phyloP scores from a whole-genome alignment of 1,284 basidiomycete species.

The Thecaphora thlaspeos region DNA sequence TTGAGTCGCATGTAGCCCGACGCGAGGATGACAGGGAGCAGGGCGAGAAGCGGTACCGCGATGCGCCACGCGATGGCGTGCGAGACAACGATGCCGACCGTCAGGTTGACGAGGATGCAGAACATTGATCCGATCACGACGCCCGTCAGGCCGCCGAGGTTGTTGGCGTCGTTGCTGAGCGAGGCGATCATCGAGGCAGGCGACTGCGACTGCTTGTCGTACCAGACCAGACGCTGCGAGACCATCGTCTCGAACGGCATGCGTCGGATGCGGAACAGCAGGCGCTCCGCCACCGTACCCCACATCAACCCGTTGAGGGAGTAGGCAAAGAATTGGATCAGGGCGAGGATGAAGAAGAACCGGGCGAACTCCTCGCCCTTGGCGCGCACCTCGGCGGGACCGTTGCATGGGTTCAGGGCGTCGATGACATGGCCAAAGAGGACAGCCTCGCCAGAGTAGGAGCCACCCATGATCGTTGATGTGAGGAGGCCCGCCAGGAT shows the following conservation, averaged over 20 bases:
- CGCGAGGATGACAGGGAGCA: constrained; percentile 41
- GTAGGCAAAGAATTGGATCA: constrained; percentile 43
- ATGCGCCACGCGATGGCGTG: constrained; percentile 45
- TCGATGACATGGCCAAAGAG: constrained; percentile 50
- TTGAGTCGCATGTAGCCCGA: constrained; percentile 46
- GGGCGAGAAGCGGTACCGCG: constrained; percentile 44
- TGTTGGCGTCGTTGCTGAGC: constrained; percentile 44
- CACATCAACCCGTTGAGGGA: constrained; percentile 43
- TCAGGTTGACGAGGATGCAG: constrained; percentile 46
- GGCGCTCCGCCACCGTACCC: constrained; percentile 42
- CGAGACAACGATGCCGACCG: constrained; percentile 38
- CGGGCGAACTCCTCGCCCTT: constrained; percentile 36
- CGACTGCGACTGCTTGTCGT: constrained; percentile 26
- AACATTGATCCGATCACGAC: constrained; percentile 49
- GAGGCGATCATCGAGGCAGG: constrained; percentile 37
- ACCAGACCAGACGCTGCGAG: constrained; percentile 35
- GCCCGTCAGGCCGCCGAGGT: constrained; percentile 43
- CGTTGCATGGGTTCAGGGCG: constrained; percentile 51
- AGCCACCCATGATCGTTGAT: constrained; percentile 43
- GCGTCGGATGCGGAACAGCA: constrained; percentile 40
- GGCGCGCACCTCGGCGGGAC: constrained; percentile 18
- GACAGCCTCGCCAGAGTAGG: constrained; percentile 47
- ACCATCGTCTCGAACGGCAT: constrained; percentile 37
- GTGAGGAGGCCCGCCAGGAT: constrained; percentile 33
- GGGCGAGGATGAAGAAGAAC: constrained; percentile 45